These are phyloP conservation scores for Eutrema heterophyllum DNA, from an alignment of 345 rosid genomes.

Conservation along the genomic window DNA sequence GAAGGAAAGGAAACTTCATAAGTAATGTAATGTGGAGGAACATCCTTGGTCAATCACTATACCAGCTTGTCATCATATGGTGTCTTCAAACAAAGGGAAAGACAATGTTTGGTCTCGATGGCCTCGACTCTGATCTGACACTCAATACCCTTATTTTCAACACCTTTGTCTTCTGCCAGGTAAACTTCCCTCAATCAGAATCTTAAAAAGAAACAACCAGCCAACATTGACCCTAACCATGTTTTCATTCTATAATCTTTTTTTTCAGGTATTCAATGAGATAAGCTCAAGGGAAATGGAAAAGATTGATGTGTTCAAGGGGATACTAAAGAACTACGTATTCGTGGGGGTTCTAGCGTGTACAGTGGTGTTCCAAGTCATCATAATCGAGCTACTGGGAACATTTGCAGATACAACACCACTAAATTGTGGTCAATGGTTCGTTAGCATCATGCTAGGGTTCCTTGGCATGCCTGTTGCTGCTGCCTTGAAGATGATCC, in stretches of 20 bases:
- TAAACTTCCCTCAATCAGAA: conserved; percentile 19
- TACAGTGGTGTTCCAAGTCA: conserved; percentile 61
- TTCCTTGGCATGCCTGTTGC: conserved; percentile 96
- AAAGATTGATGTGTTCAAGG: conserved; percentile 65
- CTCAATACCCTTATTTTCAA: conserved; percentile 78
- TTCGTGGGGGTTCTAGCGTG: conserved; percentile 50
- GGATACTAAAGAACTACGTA: conserved; percentile 58
- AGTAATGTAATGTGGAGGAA: conserved; percentile 97
- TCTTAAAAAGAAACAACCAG: neutral
- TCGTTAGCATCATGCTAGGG: conserved; percentile 62
- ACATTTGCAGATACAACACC: conserved; percentile 76
- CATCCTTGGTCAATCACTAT: conserved; percentile 81
- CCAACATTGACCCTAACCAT: neutral
- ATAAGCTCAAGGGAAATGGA: conserved; percentile 82
- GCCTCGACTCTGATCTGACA: conserved; percentile 53
- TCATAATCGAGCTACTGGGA: conserved; percentile 63
- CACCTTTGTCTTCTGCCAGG: conserved; percentile 89
- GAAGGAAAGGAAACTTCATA: conserved; percentile 78
- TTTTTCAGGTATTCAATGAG: conserved; percentile 62
- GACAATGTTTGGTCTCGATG: conserved; percentile 43
- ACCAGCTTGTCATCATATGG: conserved; percentile 70
- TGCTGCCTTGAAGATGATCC: conserved; percentile 74
- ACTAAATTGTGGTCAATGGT: conserved; percentile 67
- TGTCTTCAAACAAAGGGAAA: conserved; percentile 59
- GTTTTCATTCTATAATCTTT: neutral